Evolutionary conservation across 768 basidiomycete genomes (phyloP), one percentile per base, ranked within the genome.

Genomic region (Boletus sp.): DNA sequence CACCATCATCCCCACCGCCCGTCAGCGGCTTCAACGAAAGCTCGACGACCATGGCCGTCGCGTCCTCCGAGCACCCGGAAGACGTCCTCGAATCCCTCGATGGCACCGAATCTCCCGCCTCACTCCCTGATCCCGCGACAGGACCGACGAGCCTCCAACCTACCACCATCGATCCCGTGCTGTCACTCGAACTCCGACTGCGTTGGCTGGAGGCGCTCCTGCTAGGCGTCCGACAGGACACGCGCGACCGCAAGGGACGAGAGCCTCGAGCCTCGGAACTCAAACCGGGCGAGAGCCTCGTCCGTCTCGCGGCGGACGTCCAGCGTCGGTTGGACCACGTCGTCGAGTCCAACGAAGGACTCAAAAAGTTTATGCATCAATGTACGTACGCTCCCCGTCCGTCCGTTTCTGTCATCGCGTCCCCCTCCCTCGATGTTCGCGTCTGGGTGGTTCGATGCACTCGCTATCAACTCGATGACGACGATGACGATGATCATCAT

Each of bases 161-260:
- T 17, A 47, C 62, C 57, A 29, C 67, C 24, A 85, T 93, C 45
- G 82, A 87, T 35, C 86, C 92, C 5, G 71, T 71, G 0, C 75
- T 90, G 14, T 87, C 92, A 3, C 74, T 94, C 11, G 86, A 92
- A 63, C 75, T 94, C 20, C 81, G 92, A 1, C 68, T 93, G 36
- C 78, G 88, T 54, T 91, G 89, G 89, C 76, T 94, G 2, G 92
- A 92, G 67, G 89, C 89, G 17, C 75, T 94, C 50, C 73, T 92
- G 3, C 70, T 84, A 40, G 92, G 91, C 40, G 79, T 86, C 20
- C 80, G 79, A 49, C 79, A 79, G 47, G 77, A 81, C 41, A 52
- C 68, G 53, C 76, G 75, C 70, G 59, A 80, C 71, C 67, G 75
- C 73, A 63, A 77, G 67, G 64, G 76, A 69, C 60, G 66, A 54